Percentiles rank a stretch among this genome's conserved stretches.
Conservation (phyloP, 2,329 filamentous ascomycete genomes). For the Tolypocladium cylindrosporum region DNA sequence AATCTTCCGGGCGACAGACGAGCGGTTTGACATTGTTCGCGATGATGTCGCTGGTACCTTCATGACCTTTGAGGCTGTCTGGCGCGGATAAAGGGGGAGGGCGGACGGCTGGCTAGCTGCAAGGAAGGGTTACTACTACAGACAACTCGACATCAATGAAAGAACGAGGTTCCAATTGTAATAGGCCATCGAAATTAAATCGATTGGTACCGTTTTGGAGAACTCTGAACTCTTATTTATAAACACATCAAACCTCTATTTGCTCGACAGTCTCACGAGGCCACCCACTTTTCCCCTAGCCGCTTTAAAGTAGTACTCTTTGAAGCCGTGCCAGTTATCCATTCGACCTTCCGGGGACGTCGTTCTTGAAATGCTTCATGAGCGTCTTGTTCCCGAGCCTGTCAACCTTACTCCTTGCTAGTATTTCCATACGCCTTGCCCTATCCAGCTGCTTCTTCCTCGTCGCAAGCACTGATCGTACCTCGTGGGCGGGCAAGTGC, state of each 20-base stretch:
- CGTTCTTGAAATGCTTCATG: conserved; percentile 7
- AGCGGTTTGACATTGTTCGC: conserved; percentile 6
- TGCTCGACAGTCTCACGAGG: no score
- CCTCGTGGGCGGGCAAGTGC: conserved; percentile 8
- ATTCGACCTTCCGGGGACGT: background rate
- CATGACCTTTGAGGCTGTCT: background rate
- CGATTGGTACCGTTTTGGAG: no score
- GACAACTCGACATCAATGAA: no score
- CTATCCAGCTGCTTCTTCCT: conserved; percentile 6
- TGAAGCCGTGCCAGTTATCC: background rate
- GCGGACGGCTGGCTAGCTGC: no score
- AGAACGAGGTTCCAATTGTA: no score
- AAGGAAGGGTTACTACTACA: no score
- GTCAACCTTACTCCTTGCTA: conserved; percentile 6
- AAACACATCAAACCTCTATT: no score
- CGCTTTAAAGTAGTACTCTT: no score
- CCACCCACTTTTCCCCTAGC: no score
- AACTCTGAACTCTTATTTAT: no score
- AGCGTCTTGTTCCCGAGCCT: conserved; percentile 8
- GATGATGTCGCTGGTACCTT: background rate
- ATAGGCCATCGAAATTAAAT: no score
- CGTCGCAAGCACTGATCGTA: conserved; percentile 8
- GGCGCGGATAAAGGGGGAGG: background rate
- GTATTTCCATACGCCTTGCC: conserved; percentile 5
- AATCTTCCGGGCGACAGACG: conserved; percentile 6